Base-by-base conservation (phyloP, 169 alveolate species). In the Eimeria falciformis region DNA sequence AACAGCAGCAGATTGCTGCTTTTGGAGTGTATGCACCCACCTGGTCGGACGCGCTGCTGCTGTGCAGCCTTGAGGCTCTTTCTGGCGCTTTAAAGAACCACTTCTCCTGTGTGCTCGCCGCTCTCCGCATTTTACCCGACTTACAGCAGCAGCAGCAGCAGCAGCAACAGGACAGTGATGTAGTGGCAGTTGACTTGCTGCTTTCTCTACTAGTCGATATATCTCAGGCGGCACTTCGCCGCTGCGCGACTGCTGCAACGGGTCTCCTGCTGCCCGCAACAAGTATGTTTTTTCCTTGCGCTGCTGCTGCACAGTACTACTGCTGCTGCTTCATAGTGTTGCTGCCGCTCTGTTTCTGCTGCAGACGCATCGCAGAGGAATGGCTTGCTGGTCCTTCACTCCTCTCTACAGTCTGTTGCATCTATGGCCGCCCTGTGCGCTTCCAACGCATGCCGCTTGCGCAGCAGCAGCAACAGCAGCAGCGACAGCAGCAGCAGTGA, bases 11-110 rank as follows among this genome's bases (percentile, higher is more conserved):
- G 47, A 47, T 81, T 21, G 12, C 75, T 81, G 89, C 53, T 4
- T 81, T 81, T 33, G 77, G 40, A 7, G 89, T 46, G 9, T 81
- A 81, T 45, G 56, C 89, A 45, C 89, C 50, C 33, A 33, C 56
- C 0, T 81, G 89, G 77, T 29, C 62, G 46, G 89, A 81, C 17
- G 77, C 89, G 37, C n/a, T 81, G 62, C 43, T 81, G 89, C 89
- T 81, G n/a, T 81, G 89, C 77, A 81, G 89, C 75, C 77, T 81
- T 27, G 89, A 81, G 77, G 75, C 89, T 21, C 89, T 81, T 6
- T 50, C 89, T 33, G 37, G 53, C 50, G 89, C 89, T 5, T 56
- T 81, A 37, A 56, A 40, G 77, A 40, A 33, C 17, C 56, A 81
- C 55, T 81, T 46, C 37, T 43, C 55, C 23, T 25, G 58, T 53